These are phyloP conservation scores for Candida michaelii DNA, from an alignment of 805 yeast genomes.

Conservation along the genomic window DNA sequence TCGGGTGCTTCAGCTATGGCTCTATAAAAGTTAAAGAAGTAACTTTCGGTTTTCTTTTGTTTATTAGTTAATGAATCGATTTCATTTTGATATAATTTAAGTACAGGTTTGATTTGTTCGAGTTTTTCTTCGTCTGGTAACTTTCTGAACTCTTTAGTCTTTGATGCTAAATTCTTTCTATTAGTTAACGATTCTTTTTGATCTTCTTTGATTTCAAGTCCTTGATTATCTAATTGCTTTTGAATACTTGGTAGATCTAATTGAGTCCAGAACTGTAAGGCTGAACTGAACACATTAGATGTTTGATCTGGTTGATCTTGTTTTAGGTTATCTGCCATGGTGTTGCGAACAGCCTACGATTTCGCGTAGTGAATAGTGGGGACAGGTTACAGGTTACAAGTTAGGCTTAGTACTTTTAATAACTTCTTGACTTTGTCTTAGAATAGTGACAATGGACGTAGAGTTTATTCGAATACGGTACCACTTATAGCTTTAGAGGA, in stretches of 20 bases:
- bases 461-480: too few relatives aligned
- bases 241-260: slow-evolving; percentile 73
- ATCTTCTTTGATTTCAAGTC: slow-evolving; percentile 65
- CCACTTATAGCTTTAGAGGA: too few relatives aligned
- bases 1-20: slow-evolving; percentile 88
- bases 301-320: neutral
- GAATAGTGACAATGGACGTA: too few relatives aligned
- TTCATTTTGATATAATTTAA: slow-evolving; percentile 81
- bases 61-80: slow-evolving; percentile 80
- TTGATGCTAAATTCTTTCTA: slow-evolving; percentile 74
- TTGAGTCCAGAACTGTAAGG: slow-evolving; percentile 72
- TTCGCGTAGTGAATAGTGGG: neutral
- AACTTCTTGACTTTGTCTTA: too few relatives aligned
- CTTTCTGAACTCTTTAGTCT: slow-evolving; percentile 84
- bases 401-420: too few relatives aligned
- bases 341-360: neutral
- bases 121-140: slow-evolving; percentile 67
- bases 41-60: slow-evolving; percentile 69
- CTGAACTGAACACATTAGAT: slow-evolving; percentile 46
- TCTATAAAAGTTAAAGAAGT: slow-evolving; percentile 73
- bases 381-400: too few relatives aligned
- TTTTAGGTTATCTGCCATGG: neutral
- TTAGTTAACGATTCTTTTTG: slow-evolving; percentile 67
- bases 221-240: slow-evolving; percentile 69
- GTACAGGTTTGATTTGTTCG: slow-evolving; percentile 59